Evolutionary conservation across 116 monocot species (phyloP).

Genomic region (Dioscorea cayenensis): DNA sequence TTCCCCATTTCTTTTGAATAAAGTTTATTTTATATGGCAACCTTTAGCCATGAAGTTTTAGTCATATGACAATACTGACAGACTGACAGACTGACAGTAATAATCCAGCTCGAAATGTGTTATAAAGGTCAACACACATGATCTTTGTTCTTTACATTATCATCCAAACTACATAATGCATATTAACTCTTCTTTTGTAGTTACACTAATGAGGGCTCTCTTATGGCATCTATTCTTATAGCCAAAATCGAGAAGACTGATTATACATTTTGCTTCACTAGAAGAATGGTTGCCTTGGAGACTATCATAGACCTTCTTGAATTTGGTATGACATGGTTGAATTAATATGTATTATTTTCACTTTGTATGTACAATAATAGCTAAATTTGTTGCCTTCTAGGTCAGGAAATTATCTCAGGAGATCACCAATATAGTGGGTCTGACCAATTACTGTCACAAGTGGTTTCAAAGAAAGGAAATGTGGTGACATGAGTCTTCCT

Average conservation of each 20-base stretch:
- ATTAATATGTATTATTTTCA: too few relatives aligned
- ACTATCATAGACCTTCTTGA: constrained; percentile 67
- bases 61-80: constrained; percentile 82
- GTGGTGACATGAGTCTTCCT: constrained; percentile 60
- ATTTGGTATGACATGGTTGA: constrained; percentile 34
- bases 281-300: constrained; percentile 91
- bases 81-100: constrained; percentile 70
- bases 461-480: constrained; percentile 70
- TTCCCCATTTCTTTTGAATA: too few relatives aligned
- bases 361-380: too few relatives aligned
- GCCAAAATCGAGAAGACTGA: constrained; percentile 97
- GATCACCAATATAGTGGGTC: constrained; percentile 96
- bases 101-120: too few relatives aligned
- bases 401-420: constrained; percentile 7
- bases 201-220: constrained; percentile 2
- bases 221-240: constrained; percentile 48
- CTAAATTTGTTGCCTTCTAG: too few relatives aligned
- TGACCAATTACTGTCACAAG: constrained; percentile 74
- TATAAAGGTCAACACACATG: constrained; percentile 8
- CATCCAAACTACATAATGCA: not conserved
- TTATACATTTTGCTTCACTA: constrained; percentile 87
- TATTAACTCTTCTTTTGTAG: not conserved
- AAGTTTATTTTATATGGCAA: too few relatives aligned
- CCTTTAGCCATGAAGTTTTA: constrained; percentile 25
- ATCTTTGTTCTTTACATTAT: not conserved